Base-by-base conservation (phyloP, 306 rosid species). In the Acacia confusa region DNA sequence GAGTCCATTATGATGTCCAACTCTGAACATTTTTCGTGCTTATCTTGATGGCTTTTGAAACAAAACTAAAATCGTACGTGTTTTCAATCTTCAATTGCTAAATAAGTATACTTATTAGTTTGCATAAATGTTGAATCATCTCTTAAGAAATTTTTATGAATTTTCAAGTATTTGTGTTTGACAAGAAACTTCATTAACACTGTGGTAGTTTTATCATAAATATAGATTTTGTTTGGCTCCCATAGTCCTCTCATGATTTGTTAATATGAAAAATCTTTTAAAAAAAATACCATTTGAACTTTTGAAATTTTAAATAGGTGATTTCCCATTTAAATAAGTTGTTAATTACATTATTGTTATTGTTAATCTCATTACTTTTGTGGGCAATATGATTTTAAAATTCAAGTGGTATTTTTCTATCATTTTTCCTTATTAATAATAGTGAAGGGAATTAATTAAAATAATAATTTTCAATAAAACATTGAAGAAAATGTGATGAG, bases 21-120 rank as follows among this genome's bases (percentile, higher is more conserved):
- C 55, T 81, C 79, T 22, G 27, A 72, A 55, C 34, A 38, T 48
- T 40, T 79, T 55, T 78, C 67, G 36, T 82, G 44, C 77, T 78
- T 82, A 82, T 82, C 84, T 27, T 40, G 7, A 3, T 19, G 30
- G 32, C 12, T 25, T 25, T 12, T 25, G 17, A 20, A 20, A 55
- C 61, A 19, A 53, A 53, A 53, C 60, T 7, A 25, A 61, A 25
- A 17, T 61, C 67, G 16, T 34, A 32, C 36, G 38, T 34, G 38
- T 60, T 16, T 24, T 61, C 38, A 27, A 27, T 27, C 20, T 27
- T 27, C 68, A 61, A 25, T 25, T 50, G 52, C 65, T 58, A 58
- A 27, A 25, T 25, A 25, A 25, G 34, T 60, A 25, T 22, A 25
- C 67, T 60, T 25, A 3, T 60, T 11, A 60, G 5, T 4, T 50